Evolutionary conservation across 352 stramenopile genomes (phyloP).

Genomic region (Globisporangium paroecandrum): DNA sequence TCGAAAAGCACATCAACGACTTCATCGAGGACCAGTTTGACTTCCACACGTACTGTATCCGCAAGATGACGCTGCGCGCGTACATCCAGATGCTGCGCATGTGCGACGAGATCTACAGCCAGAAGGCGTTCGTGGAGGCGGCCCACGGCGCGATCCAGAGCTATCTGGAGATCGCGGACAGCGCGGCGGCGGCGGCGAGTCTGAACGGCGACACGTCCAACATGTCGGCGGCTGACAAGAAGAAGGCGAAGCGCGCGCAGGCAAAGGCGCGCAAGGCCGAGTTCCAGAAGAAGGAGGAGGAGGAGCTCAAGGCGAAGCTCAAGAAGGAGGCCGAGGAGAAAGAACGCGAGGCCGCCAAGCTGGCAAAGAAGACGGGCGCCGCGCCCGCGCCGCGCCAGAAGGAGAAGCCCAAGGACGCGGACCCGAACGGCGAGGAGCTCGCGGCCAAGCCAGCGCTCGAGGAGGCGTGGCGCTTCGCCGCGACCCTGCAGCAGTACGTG

Average conservation of each 20-base stretch:
- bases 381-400: slow-evolving; percentile 33
- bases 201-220: slow-evolving; percentile 65
- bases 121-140: slow-evolving; percentile 87
- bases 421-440: slow-evolving; percentile 73
- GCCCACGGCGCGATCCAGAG: slow-evolving; percentile 86
- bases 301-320: slow-evolving; percentile 66
- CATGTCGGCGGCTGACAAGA: slow-evolving; percentile 92
- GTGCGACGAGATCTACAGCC: slow-evolving; percentile 90
- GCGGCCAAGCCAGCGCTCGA: slow-evolving; percentile 60
- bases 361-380: slow-evolving; percentile 55
- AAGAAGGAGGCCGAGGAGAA: slow-evolving; percentile 79
- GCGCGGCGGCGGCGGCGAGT: slow-evolving; percentile 31
- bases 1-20: slow-evolving; percentile 98
- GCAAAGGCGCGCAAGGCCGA: slow-evolving; percentile 87
- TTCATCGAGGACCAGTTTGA: slow-evolving; percentile 99
- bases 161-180: slow-evolving; percentile 88
- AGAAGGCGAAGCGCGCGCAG: slow-evolving; percentile 87
- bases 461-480: slow-evolving; percentile 76
- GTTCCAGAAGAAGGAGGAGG: slow-evolving; percentile 85
- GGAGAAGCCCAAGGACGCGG: slow-evolving; percentile 55
- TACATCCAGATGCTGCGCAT: slow-evolving; percentile 95
- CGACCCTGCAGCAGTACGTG: slow-evolving; percentile 65
- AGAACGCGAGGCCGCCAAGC: slow-evolving; percentile 61
- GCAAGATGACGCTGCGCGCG: slow-evolving; percentile 96
- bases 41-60: slow-evolving; percentile 98